Evolutionary conservation across 805 yeast species (phyloP).

Genomic region (Candida ulmi): DNA sequence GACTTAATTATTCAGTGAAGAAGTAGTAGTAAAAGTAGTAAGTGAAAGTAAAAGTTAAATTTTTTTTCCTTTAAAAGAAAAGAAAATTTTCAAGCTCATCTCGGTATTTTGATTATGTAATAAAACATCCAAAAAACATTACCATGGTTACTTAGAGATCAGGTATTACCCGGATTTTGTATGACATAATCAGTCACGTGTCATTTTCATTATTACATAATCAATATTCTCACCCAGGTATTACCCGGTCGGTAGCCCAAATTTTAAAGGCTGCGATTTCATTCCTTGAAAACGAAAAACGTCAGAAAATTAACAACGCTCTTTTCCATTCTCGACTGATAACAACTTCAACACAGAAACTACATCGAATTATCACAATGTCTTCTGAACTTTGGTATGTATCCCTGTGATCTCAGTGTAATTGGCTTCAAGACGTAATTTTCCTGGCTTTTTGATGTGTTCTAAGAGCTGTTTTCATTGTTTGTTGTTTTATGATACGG

Average conservation of each 20-base stretch:
- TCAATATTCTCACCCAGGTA: no score
- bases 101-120: no score
- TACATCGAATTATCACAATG: conserved; percentile 30
- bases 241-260: no score
- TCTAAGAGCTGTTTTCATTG: neutral
- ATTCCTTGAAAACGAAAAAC: neutral
- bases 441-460: neutral
- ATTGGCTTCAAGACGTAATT: neutral
- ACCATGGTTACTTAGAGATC: no score
- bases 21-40: neutral
- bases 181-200: neutral
- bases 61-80: neutral
- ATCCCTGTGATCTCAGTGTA: neutral
- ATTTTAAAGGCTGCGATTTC: no score
- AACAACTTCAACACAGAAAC: conserved; percentile 3
- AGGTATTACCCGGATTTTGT: no score
- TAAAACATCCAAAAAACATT: no score
- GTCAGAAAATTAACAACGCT: neutral
- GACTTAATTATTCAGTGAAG: neutral
- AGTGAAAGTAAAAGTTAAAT: neutral
- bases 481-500: no score
- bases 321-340: conserved; percentile 3
- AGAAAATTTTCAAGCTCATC: neutral
- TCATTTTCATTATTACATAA: neutral
- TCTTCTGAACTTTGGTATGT: conserved; percentile 77